Conservation (phyloP, 140 eudicot species). For the Flaveria floridana region DNA sequence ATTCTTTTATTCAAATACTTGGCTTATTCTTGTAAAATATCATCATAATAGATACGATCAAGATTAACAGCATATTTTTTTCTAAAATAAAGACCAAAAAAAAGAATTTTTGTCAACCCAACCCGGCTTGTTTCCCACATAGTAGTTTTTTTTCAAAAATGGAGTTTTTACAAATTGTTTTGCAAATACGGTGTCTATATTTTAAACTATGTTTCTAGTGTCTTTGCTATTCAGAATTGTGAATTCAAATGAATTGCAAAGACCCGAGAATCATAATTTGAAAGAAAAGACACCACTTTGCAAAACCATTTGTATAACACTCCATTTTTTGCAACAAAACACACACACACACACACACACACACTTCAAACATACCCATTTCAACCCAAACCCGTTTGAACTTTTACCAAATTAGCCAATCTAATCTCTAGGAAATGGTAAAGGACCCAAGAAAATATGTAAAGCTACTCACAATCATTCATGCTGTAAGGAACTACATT, state of each 20-base stretch:
- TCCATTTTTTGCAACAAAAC: neutral
- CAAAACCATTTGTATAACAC: neutral
- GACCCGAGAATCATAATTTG: neutral
- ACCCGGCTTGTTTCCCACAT: neutral
- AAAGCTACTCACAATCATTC: constrained; percentile 32
- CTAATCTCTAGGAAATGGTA: neutral
- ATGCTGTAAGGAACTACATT: constrained; percentile 37
- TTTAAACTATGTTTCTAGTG: neutral
- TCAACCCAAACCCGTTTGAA: neutral
- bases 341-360: too few species aligned
- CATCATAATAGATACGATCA: neutral
- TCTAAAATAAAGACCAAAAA: too few species aligned
- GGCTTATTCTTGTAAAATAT: neutral
- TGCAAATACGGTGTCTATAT: neutral
- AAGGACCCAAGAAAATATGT: neutral
- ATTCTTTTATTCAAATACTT: neutral
- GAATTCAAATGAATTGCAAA: neutral
- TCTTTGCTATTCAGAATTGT: neutral
- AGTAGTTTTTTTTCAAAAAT: too few species aligned
- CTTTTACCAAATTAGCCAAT: neutral
- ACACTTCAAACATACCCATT: neutral
- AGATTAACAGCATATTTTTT: neutral
- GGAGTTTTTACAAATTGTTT: neutral
- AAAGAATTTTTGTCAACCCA: neutral
- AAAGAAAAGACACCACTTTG: neutral